Percentiles rank a stretch among this genome's conserved stretches.
These are phyloP conservation scores for Umbilicaria muhlenbergii DNA, from an alignment of 495 filamentous ascomycete species.

Conservation along the genomic window DNA sequence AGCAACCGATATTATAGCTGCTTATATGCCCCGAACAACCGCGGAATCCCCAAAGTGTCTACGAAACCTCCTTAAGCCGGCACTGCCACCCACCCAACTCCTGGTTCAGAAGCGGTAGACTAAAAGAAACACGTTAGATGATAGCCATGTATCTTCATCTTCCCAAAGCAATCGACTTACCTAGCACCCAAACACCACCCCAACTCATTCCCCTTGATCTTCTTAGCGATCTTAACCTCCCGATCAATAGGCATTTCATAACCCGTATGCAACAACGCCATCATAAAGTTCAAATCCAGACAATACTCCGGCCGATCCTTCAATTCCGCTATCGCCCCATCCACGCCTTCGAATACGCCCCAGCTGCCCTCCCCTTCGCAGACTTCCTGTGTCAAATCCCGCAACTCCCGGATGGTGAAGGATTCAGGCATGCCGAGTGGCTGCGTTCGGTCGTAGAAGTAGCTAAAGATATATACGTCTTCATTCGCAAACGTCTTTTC, in stretches of 20 bases:
- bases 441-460: slow-evolving; percentile 87
- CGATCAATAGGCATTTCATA: slow-evolving; percentile 96
- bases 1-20: slow-evolving; percentile 8
- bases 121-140: slow-evolving; percentile 15
- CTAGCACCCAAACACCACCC: slow-evolving; percentile 97
- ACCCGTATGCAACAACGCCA: slow-evolving; percentile 80
- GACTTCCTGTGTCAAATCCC: slow-evolving; percentile 67
- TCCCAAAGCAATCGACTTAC: slow-evolving; percentile 30
- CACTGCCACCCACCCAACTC: slow-evolving; percentile 59
- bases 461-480: slow-evolving; percentile 92
- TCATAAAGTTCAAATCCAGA: slow-evolving; percentile 90
- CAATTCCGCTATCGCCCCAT: slow-evolving; percentile 57
- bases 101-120: slow-evolving; percentile 57
- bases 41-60: slow-evolving; percentile 13
- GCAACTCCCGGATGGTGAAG: slow-evolving; percentile 77
- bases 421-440: slow-evolving; percentile 91
- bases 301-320: slow-evolving; percentile 73
- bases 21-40: slow-evolving; percentile 13
- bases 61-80: slow-evolving; percentile 46
- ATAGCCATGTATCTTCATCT: slow-evolving; percentile 15
- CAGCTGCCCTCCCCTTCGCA: slow-evolving; percentile 66
- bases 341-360: slow-evolving; percentile 59
- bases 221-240: slow-evolving; percentile 95
- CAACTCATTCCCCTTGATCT: slow-evolving; percentile 91
- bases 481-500: slow-evolving; percentile 84